A percentile compares a stretch with the other conserved stretches of the same genome.
These are phyloP conservation scores for Hypoxylon intermedium DNA, from an alignment of 495 filamentous ascomycete genomes.

Conservation along the genomic window DNA sequence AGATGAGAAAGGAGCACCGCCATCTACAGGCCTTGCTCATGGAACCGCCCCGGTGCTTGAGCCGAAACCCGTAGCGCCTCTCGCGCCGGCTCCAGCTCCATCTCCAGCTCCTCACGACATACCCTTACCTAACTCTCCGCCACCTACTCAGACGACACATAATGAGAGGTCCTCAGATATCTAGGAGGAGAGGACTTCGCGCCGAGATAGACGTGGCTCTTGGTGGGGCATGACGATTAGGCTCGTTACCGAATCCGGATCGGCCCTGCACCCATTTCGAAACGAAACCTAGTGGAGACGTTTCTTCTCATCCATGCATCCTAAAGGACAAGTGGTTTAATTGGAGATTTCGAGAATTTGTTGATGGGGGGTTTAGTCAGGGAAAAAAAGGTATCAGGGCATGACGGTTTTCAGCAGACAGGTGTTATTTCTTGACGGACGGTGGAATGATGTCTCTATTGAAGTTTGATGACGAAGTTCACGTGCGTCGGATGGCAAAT, in stretches of 20 bases:
- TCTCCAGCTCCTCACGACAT: conserved; percentile 31
- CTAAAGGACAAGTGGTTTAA: too few relatives aligned
- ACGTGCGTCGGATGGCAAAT: not conserved
- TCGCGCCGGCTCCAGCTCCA: not conserved
- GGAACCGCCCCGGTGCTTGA: conserved; percentile 10
- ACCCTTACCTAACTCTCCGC: conserved; percentile 29
- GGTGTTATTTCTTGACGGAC: not conserved
- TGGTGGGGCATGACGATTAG: conserved; percentile 31
- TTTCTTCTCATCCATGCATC: not conserved
- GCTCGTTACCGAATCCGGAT: conserved; percentile 15
- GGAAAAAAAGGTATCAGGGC: not conserved
- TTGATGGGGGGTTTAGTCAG: not conserved
- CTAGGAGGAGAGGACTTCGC: conserved; percentile 31
- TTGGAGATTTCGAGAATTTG: too few relatives aligned
- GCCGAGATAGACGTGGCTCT: conserved; percentile 2
- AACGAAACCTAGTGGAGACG: not conserved
- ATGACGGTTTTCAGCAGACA: not conserved
- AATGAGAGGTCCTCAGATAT: conserved; percentile 29
- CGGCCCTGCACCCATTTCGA: conserved; percentile 1
- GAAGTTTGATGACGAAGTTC: not conserved
- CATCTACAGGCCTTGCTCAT: conserved; percentile 6
- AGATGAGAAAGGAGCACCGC: conserved; percentile 32
- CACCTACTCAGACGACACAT: conserved; percentile 29
- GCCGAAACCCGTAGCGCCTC: not conserved
- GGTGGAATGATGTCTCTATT: not conserved